Conservation (phyloP, 2,329 filamentous ascomycete species). For the Aspergillus viridinutans region DNA sequence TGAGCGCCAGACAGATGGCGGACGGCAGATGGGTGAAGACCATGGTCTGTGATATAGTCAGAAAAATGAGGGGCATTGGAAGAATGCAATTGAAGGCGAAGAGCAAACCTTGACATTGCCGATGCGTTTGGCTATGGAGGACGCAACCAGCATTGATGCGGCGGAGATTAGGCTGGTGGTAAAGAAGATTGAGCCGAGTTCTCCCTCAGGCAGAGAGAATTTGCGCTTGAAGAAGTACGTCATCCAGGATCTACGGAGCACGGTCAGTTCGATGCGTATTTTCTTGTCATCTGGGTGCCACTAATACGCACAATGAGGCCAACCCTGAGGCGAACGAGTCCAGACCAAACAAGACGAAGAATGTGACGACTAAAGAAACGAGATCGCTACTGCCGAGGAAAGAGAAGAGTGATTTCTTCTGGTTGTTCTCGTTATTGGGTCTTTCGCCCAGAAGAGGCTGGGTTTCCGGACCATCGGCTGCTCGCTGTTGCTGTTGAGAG, state of each 20-base stretch:
- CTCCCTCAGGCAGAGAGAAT: slow-evolving; percentile 50
- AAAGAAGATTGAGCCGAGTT: slow-evolving; percentile 53
- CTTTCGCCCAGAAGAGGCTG: slow-evolving; percentile 29
- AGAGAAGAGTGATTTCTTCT: slow-evolving; percentile 46
- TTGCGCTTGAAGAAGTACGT: slow-evolving; percentile 56
- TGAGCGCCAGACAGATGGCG: slow-evolving; percentile 59
- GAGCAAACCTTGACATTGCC: slow-evolving; percentile 45
- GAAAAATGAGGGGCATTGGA: neutral
- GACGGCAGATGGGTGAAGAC: slow-evolving; percentile 71
- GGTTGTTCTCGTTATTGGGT: slow-evolving; percentile 9
- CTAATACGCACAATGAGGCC: slow-evolving; percentile 53
- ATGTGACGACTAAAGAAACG: slow-evolving; percentile 36
- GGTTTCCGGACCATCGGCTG: slow-evolving; percentile 31
- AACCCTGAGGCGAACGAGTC: slow-evolving; percentile 69
- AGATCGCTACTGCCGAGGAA: slow-evolving; percentile 50
- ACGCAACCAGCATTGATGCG: slow-evolving; percentile 48
- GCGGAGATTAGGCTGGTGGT: slow-evolving; percentile 42
- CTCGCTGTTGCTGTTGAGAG: slow-evolving; percentile 12
- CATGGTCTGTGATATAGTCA: slow-evolving; percentile 55
- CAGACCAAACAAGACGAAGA: slow-evolving; percentile 64
- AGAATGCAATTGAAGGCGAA: neutral
- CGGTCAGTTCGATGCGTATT: slow-evolving; percentile 17
- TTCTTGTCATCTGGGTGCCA: slow-evolving; percentile 21
- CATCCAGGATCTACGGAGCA: slow-evolving; percentile 40
- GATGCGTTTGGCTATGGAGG: slow-evolving; percentile 62